phyloP scores from a whole-genome alignment of 2,329 filamentous ascomycete species.

The Beauveria sp. region DNA sequence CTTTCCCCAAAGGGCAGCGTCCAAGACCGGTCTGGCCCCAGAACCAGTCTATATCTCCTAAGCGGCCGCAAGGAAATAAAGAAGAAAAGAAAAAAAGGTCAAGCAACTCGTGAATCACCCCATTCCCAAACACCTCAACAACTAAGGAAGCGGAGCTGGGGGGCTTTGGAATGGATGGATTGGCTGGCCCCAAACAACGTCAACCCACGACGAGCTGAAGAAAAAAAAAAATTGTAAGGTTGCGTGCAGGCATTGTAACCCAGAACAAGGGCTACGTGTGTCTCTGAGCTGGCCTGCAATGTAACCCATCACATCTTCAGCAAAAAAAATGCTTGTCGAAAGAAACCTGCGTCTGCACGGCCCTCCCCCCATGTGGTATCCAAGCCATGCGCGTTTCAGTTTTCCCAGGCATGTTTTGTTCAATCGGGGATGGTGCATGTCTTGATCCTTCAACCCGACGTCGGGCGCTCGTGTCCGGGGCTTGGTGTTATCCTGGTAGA shows the following conservation, averaged over 20 bases:
- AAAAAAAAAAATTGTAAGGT: too few relatives aligned
- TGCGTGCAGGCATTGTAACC: too few relatives aligned
- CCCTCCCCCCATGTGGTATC: neutral
- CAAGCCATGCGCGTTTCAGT: neutral
- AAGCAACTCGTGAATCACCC: too few relatives aligned
- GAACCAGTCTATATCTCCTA: neutral
- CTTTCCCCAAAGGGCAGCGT: neutral
- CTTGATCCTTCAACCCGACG: neutral
- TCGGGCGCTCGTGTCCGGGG: neutral
- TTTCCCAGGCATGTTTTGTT: neutral
- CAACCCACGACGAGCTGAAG: slow-evolving; percentile 2
- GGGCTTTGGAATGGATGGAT: slow-evolving; percentile 2
- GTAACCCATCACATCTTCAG: neutral
- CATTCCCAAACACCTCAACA: neutral
- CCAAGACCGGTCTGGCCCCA: neutral
- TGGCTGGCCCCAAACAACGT: too few relatives aligned
- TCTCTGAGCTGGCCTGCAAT: neutral
- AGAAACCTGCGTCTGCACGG: neutral
- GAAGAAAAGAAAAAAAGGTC: neutral
- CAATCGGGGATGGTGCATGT: neutral
- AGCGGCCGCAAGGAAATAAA: neutral
- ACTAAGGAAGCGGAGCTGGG: neutral
- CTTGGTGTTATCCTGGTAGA: too few relatives aligned
- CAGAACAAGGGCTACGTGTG: neutral
- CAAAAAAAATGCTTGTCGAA: neutral